phyloP scores from a whole-genome alignment of 139 green algal species.

The Eudorina sp. region DNA sequence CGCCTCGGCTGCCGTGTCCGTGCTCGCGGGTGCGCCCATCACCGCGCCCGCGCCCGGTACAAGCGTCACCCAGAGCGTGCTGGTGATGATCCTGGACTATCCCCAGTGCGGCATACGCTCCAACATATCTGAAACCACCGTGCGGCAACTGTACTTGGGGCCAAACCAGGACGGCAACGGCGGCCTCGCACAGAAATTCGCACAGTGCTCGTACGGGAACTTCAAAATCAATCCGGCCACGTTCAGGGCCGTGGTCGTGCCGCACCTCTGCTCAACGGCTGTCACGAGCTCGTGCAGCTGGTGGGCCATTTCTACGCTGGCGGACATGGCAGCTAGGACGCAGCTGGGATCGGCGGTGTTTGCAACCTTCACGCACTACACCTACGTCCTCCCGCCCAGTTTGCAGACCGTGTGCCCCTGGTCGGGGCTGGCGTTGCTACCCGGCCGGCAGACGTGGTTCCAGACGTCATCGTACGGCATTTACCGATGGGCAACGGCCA shows the following conservation, averaged over 20 bases:
- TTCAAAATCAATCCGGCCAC: not conserved
- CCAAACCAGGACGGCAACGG: not conserved
- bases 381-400: not conserved
- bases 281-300: not conserved
- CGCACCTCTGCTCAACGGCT: not conserved
- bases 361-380: not conserved
- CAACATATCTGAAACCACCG: not conserved
- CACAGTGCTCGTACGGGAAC: not conserved
- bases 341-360: not conserved
- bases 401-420: not conserved
- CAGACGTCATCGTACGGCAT: not conserved
- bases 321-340: not conserved
- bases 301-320: not conserved
- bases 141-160: not conserved
- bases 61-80: not conserved
- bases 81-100: not conserved
- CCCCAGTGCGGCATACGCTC: not conserved
- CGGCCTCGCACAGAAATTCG: not conserved
- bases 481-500: not conserved
- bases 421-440: constrained; percentile 11
- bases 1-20: no score
- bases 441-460: constrained; percentile 21
- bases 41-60: no score
- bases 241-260: not conserved
- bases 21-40: no score